A percentile compares a stretch with the other conserved stretches of the same genome.
Evolutionary conservation across 140 eudicot genomes (phyloP).

Genomic region (Anethum foeniculum): DNA sequence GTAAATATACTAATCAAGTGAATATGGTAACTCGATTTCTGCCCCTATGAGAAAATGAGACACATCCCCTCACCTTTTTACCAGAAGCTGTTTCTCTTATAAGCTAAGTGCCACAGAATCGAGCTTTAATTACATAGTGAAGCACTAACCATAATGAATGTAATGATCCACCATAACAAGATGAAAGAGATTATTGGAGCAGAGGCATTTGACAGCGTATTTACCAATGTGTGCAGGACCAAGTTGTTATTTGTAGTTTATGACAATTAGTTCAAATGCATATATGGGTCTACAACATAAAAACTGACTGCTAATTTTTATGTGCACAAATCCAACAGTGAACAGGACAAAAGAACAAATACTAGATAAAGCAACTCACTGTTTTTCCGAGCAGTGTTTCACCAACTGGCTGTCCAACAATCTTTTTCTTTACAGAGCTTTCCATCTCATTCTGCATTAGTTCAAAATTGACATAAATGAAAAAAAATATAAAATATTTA

Average conservation of each 20-base stretch:
- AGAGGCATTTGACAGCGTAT: not conserved
- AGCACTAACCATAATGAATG: not conserved
- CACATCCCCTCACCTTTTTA: not conserved
- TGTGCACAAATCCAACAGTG: not conserved
- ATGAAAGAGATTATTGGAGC: not conserved
- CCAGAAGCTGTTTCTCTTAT: not conserved
- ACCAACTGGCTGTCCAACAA: constrained; percentile 74
- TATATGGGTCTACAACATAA: not conserved
- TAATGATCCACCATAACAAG: not conserved
- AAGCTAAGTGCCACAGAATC: not conserved
- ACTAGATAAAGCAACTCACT: constrained; percentile 30
- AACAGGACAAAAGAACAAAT: not conserved
- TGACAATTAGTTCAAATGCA: not conserved
- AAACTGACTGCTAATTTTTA: not conserved
- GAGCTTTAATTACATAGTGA: not conserved
- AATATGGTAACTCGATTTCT: not conserved
- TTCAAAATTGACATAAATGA: not conserved
- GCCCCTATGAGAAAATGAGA: not conserved
- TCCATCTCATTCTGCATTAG: constrained; percentile 65
- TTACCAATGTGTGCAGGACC: not conserved
- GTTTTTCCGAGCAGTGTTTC: constrained; percentile 72
- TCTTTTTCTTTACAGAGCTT: constrained; percentile 50
- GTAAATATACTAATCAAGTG: not conserved
- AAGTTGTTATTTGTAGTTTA: not conserved
- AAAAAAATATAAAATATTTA: not conserved